phyloP scores from a whole-genome alignment of 345 rosid genomes.

The Combretum micranthum region DNA sequence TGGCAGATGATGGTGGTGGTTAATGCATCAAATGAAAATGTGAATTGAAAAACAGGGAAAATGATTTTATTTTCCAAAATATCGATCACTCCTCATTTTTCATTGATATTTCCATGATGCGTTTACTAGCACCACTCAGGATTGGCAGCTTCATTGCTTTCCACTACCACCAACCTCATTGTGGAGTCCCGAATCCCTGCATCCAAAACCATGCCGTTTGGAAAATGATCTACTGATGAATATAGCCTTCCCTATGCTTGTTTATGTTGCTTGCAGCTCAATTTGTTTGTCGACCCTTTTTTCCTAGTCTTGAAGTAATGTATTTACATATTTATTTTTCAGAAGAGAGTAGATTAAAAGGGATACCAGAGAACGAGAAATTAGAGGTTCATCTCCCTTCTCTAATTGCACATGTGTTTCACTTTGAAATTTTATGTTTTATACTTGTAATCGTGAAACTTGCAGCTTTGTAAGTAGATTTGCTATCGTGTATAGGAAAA shows the following conservation, averaged over 20 bases:
- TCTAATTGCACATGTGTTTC: slow-evolving; percentile 9
- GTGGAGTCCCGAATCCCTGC: too few species aligned
- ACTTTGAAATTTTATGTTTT: slow-evolving; percentile 6
- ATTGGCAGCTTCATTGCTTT: too few species aligned
- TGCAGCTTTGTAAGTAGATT: slow-evolving; percentile 7
- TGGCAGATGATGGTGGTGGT: too few species aligned
- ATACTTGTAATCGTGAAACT: not conserved
- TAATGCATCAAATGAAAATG: too few species aligned
- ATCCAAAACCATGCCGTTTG: too few species aligned
- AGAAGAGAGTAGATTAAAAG: slow-evolving; percentile 37
- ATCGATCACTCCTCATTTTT: too few species aligned
- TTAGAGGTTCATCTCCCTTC: slow-evolving; percentile 43
- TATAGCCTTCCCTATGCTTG: not conserved
- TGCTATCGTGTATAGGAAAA: slow-evolving; percentile 34
- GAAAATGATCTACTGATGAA: too few species aligned
- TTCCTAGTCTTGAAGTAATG: slow-evolving; percentile 5
- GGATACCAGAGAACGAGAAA: slow-evolving; percentile 25
- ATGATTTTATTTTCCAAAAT: too few species aligned
- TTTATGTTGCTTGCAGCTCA: not conserved
- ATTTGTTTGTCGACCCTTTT: not conserved
- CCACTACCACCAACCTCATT: too few species aligned
- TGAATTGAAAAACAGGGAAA: too few species aligned
- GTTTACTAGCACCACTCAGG: too few species aligned
- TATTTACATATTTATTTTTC: slow-evolving; percentile 23
- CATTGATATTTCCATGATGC: too few species aligned